Evolutionary conservation across 805 yeast genomes (phyloP).

Genomic region (Yarrowia osloensis): DNA sequence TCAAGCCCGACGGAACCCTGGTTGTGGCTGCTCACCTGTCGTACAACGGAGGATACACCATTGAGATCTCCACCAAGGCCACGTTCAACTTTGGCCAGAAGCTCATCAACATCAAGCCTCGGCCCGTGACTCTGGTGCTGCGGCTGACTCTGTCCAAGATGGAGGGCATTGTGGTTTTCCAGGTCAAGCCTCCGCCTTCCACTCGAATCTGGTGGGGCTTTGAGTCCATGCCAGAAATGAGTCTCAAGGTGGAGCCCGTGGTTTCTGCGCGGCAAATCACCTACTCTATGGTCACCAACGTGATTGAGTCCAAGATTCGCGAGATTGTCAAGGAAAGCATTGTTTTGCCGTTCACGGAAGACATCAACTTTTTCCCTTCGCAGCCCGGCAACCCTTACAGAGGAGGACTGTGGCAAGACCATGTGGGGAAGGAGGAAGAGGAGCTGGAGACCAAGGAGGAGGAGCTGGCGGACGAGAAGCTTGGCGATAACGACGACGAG

Average conservation of each 20-base stretch:
- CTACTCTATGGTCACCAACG: conserved; percentile 74
- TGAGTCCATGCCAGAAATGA: conserved; percentile 72
- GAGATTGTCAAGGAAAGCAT: conserved; percentile 78
- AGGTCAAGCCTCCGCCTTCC: conserved; percentile 87
- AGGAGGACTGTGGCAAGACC: conserved; percentile 89
- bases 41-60: conserved; percentile 74
- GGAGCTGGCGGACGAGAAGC: background rate
- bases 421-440: conserved; percentile 33
- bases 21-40: conserved; percentile 60
- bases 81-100: conserved; percentile 73
- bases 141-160: conserved; percentile 67
- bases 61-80: conserved; percentile 79
- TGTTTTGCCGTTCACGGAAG: conserved; percentile 89
- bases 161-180: conserved; percentile 70
- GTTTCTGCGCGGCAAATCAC: conserved; percentile 81
- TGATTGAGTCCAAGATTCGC: conserved; percentile 72
- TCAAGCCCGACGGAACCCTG: conserved; percentile 79
- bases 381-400: conserved; percentile 64
- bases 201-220: conserved; percentile 90
- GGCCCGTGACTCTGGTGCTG: conserved; percentile 74
- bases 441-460: background rate
- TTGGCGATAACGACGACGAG: background rate
- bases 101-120: conserved; percentile 51
- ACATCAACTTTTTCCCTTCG: conserved; percentile 69
- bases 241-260: conserved; percentile 82